Evolutionary conservation across 257 asterid species (phyloP), one percentile per base, ranked within the genome.

Genomic region (Petrea volubilis): DNA sequence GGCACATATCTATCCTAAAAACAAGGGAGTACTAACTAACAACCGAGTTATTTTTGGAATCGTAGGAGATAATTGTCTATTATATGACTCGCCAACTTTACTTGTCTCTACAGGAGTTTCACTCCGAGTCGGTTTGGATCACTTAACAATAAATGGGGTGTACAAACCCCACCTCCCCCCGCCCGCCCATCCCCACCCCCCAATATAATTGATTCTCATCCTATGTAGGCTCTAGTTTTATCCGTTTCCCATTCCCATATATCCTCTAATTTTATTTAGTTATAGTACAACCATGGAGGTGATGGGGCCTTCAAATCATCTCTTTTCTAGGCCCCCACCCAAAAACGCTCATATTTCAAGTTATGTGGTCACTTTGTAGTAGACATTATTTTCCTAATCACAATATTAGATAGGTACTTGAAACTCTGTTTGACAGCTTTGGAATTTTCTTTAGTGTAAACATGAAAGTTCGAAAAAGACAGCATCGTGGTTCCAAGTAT

Each of bases 121-220:
- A n/a, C n/a, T n/a, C n/a, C n/a, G n/a, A n/a, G n/a, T n/a, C n/a
- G n/a, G n/a, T n/a, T n/a, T n/a, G n/a, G n/a, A n/a, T n/a, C n/a
- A n/a, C n/a, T n/a, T n/a, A n/a, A n/a, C n/a, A n/a, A n/a, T n/a
- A n/a, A n/a, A n/a, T n/a, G n/a, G n/a, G n/a, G n/a, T n/a, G n/a
- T n/a, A n/a, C n/a, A n/a, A n/a, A n/a, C n/a, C n/a, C n/a, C n/a
- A n/a, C n/a, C n/a, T n/a, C n/a, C n/a, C n/a, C n/a, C n/a, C n/a
- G n/a, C n/a, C n/a, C n/a, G n/a, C n/a, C n/a, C n/a, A n/a, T n/a
- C n/a, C n/a, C n/a, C n/a, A n/a, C n/a, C n/a, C n/a, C n/a, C n/a
- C n/a, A n/a, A n/a, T n/a, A 67, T 78, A 43, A 73, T 62, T 74
- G 70, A 78, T 73, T 68, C 82, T 56, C 65, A 73, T 55, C 60